Base-by-base conservation (phyloP, 768 basidiomycete genomes). In the Auricularia cornea region DNA sequence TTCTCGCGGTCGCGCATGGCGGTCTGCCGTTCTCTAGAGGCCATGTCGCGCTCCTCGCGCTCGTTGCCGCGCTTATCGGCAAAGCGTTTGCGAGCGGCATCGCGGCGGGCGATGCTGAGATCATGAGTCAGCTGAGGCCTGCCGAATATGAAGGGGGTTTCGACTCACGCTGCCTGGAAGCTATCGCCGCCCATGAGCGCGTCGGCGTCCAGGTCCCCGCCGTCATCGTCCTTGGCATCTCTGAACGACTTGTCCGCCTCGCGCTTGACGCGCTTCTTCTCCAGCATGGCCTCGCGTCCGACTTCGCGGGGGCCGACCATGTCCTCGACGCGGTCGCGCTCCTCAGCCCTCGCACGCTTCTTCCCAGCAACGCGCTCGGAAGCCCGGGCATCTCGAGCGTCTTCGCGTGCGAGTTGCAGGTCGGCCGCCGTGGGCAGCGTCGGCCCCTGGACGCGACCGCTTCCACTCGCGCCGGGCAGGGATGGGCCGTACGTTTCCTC, bases 261-360 rank as follows among this genome's bases (percentile, higher is more conserved):
- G 66, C 92, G 80, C 66, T 79, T 81, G 41, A 84, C 86, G 32
- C 84, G 77, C 73, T 93, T 92, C 79, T 94, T 94, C 78, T 95
- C 94, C 65, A 94, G 72, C 82, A 89, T 84, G 2, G 86, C 90
- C 67, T 95, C 94, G 61, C 85, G 79, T 1, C 94, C 94, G 3
- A 89, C 85, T 64, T 84, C 82, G 67, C 85, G 85, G n/a, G 93
- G 91, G 10, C 88, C 87, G 1, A 90, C 86, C 73, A 86, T 75
- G 32, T 94, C 91, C 69, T 94, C 90, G 16, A 90, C 62, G 41
- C 84, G 78, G 2, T 89, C 87, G 69, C 84, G 87, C 20, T 81
- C 83, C 66, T 88, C 86, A 59, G 77, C 74, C 41, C 82, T 82
- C 40, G 88, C 85, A 0, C 86, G 81, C 69, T 92, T 92, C 28